A percentile compares a stretch with the other conserved stretches of the same genome.
phyloP scores from a whole-genome alignment of 2,329 filamentous ascomycete species.

The Coniochaeta pulveracea region DNA sequence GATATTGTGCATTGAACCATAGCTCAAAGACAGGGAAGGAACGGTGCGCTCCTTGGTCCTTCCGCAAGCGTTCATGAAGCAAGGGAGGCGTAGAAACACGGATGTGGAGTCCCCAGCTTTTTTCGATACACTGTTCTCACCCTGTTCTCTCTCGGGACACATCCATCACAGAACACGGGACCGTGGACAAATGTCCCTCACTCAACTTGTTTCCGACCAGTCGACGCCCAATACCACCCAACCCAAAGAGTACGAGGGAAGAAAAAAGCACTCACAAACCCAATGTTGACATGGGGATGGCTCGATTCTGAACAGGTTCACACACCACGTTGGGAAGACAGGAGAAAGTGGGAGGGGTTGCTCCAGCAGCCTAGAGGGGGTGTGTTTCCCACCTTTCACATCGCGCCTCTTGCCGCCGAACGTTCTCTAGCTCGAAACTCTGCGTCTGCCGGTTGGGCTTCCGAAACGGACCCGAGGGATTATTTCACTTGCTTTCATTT shows the following conservation, averaged over 20 bases:
- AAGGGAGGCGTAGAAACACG: no score
- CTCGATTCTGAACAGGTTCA: no score
- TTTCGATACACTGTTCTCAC: no score
- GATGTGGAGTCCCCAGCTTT: no score
- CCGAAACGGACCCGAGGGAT: no score
- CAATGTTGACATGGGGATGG: background rate
- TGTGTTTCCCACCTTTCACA: slow-evolving; percentile 25
- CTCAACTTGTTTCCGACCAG: slow-evolving; percentile 1
- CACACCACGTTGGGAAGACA: no score
- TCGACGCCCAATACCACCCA: slow-evolving; percentile 1
- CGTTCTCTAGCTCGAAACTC: slow-evolving; percentile 5
- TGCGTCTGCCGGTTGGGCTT: no score
- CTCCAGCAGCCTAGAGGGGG: slow-evolving; percentile 4
- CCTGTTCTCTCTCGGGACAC: background rate
- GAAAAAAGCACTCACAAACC: no score
- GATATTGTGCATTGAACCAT: no score
- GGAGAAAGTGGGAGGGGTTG: slow-evolving; percentile 13
- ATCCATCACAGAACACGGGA: background rate
- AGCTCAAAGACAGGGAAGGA: slow-evolving; percentile 3
- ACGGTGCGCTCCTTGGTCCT: slow-evolving; percentile 2
- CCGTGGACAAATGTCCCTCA: slow-evolving; percentile 3
- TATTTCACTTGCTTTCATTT: no score
- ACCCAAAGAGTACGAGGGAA: background rate
- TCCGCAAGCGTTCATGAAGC: no score
- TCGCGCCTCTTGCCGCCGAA: slow-evolving; percentile 28